Evolutionary conservation across 495 filamentous ascomycete species (phyloP).

Genomic region (Bathelium albidoporum): DNA sequence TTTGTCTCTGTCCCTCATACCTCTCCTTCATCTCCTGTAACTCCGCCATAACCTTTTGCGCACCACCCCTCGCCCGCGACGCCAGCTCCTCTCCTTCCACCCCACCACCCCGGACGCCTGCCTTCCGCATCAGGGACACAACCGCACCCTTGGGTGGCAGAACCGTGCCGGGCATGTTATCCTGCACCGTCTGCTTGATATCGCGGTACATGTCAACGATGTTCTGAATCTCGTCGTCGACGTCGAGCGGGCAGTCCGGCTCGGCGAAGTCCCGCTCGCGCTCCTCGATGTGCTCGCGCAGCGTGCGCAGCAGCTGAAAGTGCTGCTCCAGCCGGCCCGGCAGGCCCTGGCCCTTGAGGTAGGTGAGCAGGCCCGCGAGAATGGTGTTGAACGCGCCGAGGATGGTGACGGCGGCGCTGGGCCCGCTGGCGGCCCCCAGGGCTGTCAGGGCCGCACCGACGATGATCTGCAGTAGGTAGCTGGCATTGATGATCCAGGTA

Average conservation of each 20-base stretch:
- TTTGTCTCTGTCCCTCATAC: constrained; percentile 1
- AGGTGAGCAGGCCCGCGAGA: constrained; percentile 14
- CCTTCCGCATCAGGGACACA: neutral
- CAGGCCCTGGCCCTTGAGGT: constrained; percentile 14
- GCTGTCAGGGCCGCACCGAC: constrained; percentile 16
- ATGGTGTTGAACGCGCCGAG: constrained; percentile 19
- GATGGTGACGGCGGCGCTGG: constrained; percentile 15
- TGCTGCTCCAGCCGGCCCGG: constrained; percentile 4
- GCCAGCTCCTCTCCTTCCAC: neutral
- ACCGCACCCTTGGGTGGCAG: neutral
- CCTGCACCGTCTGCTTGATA: neutral
- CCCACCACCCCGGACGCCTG: neutral
- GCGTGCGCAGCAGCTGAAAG: neutral
- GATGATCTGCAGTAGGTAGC: constrained; percentile 13
- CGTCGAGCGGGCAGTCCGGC: neutral
- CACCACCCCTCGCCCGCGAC: neutral
- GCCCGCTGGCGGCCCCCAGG: constrained; percentile 10
- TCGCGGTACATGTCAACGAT: neutral
- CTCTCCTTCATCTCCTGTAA: neutral
- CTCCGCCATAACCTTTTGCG: neutral
- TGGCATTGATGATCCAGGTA: neutral
- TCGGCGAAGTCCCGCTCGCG: neutral
- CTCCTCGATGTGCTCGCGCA: neutral
- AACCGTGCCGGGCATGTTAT: neutral
- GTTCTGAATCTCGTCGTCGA: neutral